Conservation (phyloP, 257 asterid species). For the Solanum virginianum region DNA sequence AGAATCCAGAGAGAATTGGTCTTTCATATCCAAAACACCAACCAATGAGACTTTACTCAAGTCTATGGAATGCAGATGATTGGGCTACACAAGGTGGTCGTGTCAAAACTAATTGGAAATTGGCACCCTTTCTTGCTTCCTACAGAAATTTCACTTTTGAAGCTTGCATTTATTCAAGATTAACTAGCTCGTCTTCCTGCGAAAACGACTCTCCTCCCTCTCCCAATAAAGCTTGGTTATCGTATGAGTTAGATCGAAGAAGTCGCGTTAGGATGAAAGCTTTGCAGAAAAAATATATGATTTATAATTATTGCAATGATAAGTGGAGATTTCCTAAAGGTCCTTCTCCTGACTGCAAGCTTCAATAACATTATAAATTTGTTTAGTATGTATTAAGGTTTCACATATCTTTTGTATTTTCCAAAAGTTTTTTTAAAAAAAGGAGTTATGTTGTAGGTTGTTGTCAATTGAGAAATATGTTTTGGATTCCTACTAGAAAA, state of each 20-base stretch:
- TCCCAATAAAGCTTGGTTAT: conserved; percentile 10
- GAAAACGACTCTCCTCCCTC: conserved; percentile 1
- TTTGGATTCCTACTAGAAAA: not conserved
- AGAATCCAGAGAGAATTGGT: conserved; percentile 33
- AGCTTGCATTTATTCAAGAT: conserved; percentile 54
- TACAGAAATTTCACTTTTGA: conserved; percentile 38
- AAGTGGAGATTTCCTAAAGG: conserved; percentile 67
- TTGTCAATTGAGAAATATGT: not conserved
- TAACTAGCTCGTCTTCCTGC: conserved; percentile 29
- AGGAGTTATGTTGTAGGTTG: not conserved
- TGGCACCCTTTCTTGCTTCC: conserved; percentile 65
- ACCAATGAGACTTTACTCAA: conserved; percentile 69
- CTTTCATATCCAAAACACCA: conserved; percentile 48
- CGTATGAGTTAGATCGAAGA: conserved; percentile 26
- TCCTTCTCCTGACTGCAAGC: conserved; percentile 41
- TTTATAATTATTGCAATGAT: conserved; percentile 64
- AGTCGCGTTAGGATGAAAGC: conserved; percentile 36
- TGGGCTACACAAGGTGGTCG: conserved; percentile 82
- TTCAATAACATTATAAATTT: not conserved
- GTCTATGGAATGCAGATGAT: conserved; percentile 72
- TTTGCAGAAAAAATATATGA: conserved; percentile 45
- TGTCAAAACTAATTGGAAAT: conserved; percentile 57
- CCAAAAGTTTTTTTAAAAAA: no score
- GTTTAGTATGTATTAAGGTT: not conserved
- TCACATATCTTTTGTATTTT: not conserved